Conservation (phyloP, 1,284 basidiomycete genomes). For the Gomphus bonarii region DNA sequence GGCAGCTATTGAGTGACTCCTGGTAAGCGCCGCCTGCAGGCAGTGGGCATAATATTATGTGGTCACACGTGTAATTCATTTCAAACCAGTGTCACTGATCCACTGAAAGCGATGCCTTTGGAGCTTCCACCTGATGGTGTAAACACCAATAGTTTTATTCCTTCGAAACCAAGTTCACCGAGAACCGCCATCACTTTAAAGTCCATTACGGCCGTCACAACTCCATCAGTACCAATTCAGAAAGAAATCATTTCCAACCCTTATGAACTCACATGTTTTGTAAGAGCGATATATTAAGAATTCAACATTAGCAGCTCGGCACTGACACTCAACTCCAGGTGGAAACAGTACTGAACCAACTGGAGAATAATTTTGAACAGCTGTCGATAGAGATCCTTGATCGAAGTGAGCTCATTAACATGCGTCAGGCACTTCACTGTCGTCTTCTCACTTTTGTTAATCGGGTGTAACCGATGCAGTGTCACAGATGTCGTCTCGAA, state of each 20-base stretch:
- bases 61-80: background rate
- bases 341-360: constrained; percentile 64
- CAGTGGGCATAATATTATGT: too few species aligned
- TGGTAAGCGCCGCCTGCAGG: too few species aligned
- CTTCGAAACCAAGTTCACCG: background rate
- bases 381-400: constrained; percentile 77
- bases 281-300: constrained; percentile 20
- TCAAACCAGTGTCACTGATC: background rate
- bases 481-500: constrained; percentile 74
- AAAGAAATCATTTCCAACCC: constrained; percentile 28
- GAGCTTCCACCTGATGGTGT: background rate
- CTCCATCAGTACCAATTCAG: background rate
- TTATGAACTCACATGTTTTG: constrained; percentile 76
- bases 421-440: background rate
- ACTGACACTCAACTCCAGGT: constrained; percentile 25
- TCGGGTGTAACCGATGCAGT: constrained; percentile 31
- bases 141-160: background rate
- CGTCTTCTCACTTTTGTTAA: background rate
- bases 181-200: background rate
- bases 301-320: constrained; percentile 21
- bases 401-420: constrained; percentile 43
- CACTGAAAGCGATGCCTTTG: background rate
- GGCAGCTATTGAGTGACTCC: too few species aligned
- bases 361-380: constrained; percentile 72
- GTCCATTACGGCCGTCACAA: background rate